Percentiles rank a stretch among this genome's conserved stretches.
Conservation (phyloP, 352 stramenopile species). For the Pythium aquatile region DNA sequence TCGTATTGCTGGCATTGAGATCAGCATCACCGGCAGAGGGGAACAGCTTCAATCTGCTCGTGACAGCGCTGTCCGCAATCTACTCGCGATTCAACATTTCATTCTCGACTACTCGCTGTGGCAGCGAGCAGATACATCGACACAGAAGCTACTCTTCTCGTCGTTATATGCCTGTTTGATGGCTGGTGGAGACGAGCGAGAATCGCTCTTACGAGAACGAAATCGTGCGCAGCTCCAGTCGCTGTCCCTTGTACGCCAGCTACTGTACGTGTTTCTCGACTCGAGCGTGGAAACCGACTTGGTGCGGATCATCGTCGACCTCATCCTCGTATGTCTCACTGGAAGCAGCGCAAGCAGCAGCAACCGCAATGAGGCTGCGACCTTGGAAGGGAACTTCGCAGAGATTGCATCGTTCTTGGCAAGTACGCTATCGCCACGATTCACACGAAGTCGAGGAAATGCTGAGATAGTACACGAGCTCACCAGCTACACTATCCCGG, state of each 20-base stretch:
- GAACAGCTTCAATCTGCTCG: neutral
- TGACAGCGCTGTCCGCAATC: slow-evolving; percentile 55
- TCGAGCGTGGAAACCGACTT: slow-evolving; percentile 44
- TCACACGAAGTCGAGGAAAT: slow-evolving; percentile 29
- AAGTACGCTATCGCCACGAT: slow-evolving; percentile 52
- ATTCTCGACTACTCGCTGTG: slow-evolving; percentile 72
- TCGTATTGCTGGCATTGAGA: slow-evolving; percentile 53
- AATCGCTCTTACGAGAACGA: slow-evolving; percentile 35
- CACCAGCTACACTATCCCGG: neutral
- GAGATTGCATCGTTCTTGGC: slow-evolving; percentile 65
- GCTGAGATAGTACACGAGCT: neutral
- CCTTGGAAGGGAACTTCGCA: slow-evolving; percentile 58
- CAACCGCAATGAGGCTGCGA: slow-evolving; percentile 33
- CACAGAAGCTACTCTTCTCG: slow-evolving; percentile 57
- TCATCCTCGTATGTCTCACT: slow-evolving; percentile 70
- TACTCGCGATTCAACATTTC: slow-evolving; percentile 69
- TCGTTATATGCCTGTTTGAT: slow-evolving; percentile 63
- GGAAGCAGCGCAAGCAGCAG: slow-evolving; percentile 29
- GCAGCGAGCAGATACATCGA: slow-evolving; percentile 40
- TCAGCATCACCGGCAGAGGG: slow-evolving; percentile 21
- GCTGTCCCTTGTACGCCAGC: slow-evolving; percentile 57
- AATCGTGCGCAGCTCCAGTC: slow-evolving; percentile 65
- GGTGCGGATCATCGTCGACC: slow-evolving; percentile 57
- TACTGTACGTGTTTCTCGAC: slow-evolving; percentile 72
- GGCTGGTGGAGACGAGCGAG: slow-evolving; percentile 35